These are phyloP conservation scores for Hysterium pulicare DNA, from an alignment of 2,329 filamentous ascomycete species.

Conservation along the genomic window DNA sequence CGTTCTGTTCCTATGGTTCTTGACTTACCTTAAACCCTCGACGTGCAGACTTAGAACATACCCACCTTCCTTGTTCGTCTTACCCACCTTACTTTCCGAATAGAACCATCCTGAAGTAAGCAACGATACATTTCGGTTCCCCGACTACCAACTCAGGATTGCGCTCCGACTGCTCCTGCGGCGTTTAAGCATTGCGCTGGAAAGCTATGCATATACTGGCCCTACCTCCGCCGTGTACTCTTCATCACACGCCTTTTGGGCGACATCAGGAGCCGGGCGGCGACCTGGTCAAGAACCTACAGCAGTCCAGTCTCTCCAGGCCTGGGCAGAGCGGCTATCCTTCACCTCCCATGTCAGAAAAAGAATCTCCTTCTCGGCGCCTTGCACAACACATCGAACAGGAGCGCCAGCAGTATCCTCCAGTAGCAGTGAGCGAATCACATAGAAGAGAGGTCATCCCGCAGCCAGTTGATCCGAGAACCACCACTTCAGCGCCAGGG, in stretches of 20 bases:
- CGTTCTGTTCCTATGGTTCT: slow-evolving; percentile 10
- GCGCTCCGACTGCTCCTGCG: slow-evolving; percentile 33
- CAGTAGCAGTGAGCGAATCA: slow-evolving; percentile 17
- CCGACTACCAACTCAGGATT: slow-evolving; percentile 22
- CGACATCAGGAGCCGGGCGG: slow-evolving; percentile 34
- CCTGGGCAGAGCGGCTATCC: slow-evolving; percentile 41
- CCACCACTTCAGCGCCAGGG: slow-evolving; percentile 16
- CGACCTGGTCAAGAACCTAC: slow-evolving; percentile 30
- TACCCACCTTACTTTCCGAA: not conserved
- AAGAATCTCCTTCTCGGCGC: slow-evolving; percentile 42
- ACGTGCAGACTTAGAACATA: slow-evolving; percentile 28
- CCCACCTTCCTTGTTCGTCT: slow-evolving; percentile 17
- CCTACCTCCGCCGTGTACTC: slow-evolving; percentile 35
- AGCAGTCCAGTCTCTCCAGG: slow-evolving; percentile 34
- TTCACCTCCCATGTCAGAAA: slow-evolving; percentile 52
- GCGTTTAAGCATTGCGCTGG: slow-evolving; percentile 33
- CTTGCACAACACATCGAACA: slow-evolving; percentile 33
- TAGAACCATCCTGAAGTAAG: not conserved
- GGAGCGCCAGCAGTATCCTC: slow-evolving; percentile 26
- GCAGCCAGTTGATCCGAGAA: slow-evolving; percentile 21
- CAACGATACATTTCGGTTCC: not conserved
- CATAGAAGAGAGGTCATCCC: slow-evolving; percentile 19
- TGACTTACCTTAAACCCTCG: slow-evolving; percentile 7
- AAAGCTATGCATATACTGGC: slow-evolving; percentile 42
- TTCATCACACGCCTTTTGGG: slow-evolving; percentile 36